Base-by-base conservation (phyloP, 2,329 filamentous ascomycete species). In the Tetracladium maxilliforme region DNA sequence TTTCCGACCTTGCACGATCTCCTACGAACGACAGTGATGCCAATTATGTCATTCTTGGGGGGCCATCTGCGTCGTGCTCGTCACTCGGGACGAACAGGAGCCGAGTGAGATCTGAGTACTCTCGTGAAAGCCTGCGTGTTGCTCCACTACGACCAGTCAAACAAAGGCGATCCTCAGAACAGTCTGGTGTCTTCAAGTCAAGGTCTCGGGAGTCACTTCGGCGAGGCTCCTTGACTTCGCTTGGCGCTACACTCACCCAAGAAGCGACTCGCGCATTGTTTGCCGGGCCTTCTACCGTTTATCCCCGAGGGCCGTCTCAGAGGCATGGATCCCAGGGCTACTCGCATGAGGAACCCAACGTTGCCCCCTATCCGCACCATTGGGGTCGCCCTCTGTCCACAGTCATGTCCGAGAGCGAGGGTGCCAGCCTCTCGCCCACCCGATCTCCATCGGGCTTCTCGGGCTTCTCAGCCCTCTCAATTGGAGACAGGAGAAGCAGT, bases 331-430 rank as follows among this genome's bases (percentile, higher is more conserved):
- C n/a, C n/a, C n/a, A n/a, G n/a, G n/a, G n/a, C n/a, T n/a, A n/a
- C n/a, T n/a, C n/a, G n/a, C n/a, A n/a, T n/a, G n/a, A n/a, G n/a
- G n/a, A n/a, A n/a, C n/a, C n/a, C n/a, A n/a, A n/a, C n/a, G n/a
- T n/a, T n/a, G n/a, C n/a, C n/a, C n/a, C 56, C 23, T 45, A 56
- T 30, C 55, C 59, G 28, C 66, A 70, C 39, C 64, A 65, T 57
- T 73, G 68, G 67, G 71, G 67, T 45, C 64, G 64, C 22, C 67
- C 71, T 44, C 54, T 74, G 21, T 75, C 70, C 19, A 71, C 69
- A 22, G 69, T 75, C 32, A 52, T 63, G 45, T 74, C 70, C 17
- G 70, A 71, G 42, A 66, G 64, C 40, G 70, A 75, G 33, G 54
- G 47, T 21, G 54, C 48, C 18, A 70, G n/a, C n/a, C n/a, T n/a